phyloP scores from a whole-genome alignment of 1,284 basidiomycete species.

The Cutaneotrichosporon mucoides region DNA sequence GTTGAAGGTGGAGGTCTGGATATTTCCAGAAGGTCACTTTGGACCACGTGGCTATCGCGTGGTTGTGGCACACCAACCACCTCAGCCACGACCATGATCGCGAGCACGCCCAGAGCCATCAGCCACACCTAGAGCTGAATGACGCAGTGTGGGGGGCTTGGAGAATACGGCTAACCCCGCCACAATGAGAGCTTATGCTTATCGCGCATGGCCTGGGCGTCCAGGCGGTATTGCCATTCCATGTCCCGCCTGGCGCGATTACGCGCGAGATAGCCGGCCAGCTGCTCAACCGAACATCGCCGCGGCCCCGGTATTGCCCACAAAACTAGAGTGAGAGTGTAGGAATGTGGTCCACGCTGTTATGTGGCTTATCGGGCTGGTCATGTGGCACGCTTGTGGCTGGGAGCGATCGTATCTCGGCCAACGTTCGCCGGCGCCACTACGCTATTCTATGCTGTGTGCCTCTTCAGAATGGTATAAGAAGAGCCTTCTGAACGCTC shows the following conservation, averaged over 20 bases:
- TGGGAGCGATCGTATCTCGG: background rate
- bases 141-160: too few relatives aligned
- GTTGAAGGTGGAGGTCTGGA: conserved; percentile 1
- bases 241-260: too few relatives aligned
- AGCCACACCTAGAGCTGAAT: too few relatives aligned
- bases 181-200: background rate
- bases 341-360: too few relatives aligned
- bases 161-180: too few relatives aligned
- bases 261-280: background rate
- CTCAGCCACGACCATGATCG: background rate
- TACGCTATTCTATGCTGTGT: too few relatives aligned
- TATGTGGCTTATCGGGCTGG: background rate
- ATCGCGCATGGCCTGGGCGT: background rate
- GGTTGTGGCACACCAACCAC: background rate
- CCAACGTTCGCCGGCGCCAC: too few relatives aligned
- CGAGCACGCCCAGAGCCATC: background rate
- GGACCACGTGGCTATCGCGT: conserved; percentile 1
- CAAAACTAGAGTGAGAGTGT: too few relatives aligned
- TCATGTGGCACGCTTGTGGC: background rate
- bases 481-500: too few relatives aligned
- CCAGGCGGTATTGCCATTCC: background rate
- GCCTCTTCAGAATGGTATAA: too few relatives aligned
- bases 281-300: background rate
- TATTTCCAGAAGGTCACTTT: conserved; percentile 1
- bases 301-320: background rate